Evolutionary conservation across 2,329 filamentous ascomycete genomes (phyloP).

Genomic region (Monosporascus sp.): DNA sequence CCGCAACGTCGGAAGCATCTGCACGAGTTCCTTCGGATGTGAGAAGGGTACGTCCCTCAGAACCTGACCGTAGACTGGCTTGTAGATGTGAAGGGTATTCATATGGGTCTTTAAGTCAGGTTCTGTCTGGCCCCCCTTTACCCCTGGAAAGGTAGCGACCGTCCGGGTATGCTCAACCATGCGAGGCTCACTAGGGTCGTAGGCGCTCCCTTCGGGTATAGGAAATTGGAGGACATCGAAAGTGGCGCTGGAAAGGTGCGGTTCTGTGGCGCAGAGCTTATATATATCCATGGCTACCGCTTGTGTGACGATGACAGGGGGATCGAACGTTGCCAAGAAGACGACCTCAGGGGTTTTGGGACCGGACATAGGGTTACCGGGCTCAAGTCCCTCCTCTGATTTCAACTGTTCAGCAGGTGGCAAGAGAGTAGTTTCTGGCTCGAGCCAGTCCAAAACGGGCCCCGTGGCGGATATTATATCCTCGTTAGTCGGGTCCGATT

Average conservation of each 20-base stretch:
- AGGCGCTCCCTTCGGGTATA: slow-evolving; percentile 39
- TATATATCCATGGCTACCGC: slow-evolving; percentile 59
- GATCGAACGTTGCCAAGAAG: slow-evolving; percentile 70
- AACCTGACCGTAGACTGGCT: slow-evolving; percentile 64
- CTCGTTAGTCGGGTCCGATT: slow-evolving; percentile 42
- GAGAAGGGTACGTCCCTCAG: slow-evolving; percentile 68
- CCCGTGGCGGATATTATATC: slow-evolving; percentile 32
- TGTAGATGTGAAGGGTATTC: slow-evolving; percentile 65
- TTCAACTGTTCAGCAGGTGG: slow-evolving; percentile 40
- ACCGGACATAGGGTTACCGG: slow-evolving; percentile 33
- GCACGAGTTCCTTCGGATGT: slow-evolving; percentile 70
- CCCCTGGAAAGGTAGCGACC: slow-evolving; percentile 36
- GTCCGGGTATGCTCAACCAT: slow-evolving; percentile 46
- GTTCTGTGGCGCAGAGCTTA: slow-evolving; percentile 45
- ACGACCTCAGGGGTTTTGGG: slow-evolving; percentile 63
- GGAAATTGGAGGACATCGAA: slow-evolving; percentile 58
- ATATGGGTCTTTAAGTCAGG: slow-evolving; percentile 35
- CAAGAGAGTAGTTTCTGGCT: slow-evolving; percentile 62
- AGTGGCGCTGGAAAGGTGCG: slow-evolving; percentile 38
- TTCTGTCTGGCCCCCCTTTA: slow-evolving; percentile 20
- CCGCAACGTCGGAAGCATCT: slow-evolving; percentile 66
- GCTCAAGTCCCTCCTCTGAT: slow-evolving; percentile 47
- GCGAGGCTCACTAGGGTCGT: slow-evolving; percentile 54
- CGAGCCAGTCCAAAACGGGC: slow-evolving; percentile 62
- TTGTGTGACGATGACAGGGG: slow-evolving; percentile 65